Base-by-base conservation (phyloP, 768 basidiomycete species). In the Hericium alpestre region DNA sequence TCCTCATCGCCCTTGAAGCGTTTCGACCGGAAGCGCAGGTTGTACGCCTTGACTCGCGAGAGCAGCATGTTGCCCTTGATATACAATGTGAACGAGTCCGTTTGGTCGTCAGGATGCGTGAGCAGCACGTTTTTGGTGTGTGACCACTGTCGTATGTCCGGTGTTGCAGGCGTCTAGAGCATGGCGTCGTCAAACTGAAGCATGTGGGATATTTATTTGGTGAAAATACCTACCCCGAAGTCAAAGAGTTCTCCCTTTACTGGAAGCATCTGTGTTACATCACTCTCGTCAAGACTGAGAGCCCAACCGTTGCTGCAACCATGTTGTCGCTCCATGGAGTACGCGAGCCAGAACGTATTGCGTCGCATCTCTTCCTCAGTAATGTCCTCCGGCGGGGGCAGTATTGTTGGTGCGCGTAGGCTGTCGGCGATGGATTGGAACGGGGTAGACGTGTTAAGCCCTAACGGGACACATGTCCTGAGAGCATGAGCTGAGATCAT, bases 271-370 rank as follows among this genome's bases (percentile, higher is more conserved):
- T 89, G 87, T 20, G 82, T 81, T 18, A 90, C 75, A 63, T 88
- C 87, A 58, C 81, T 76, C 65, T 90, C 87, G 60, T 90, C 88
- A 10, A 90, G 70, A 57, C 76, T 77, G 58, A 81, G 72, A 0
- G 87, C 82, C 81, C 86, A 90, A 18, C 82, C 83, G 62, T 86
- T 87, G 37, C 80, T 79, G 58, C 77, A 78, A 5, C 84, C 81
- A 56, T 81, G 79, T 59, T 83, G 77, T 25, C 87, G 79, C 61
- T 90, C 87, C 48, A 76, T 72, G 6, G 82, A 75, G 65, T 88
- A 89, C 9, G 84, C 81, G 49, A 86, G 64, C 81, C 87, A 90
- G 63, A 88, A 87, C 1, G 80, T 74, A 62, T 89, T 89, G 55
- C 86, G 74, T 52, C 88, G 76, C 41, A 73, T 80, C 67, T 89